Evolutionary conservation across 768 basidiomycete species (phyloP).

Genomic region (Tremella yokohamensis): DNA sequence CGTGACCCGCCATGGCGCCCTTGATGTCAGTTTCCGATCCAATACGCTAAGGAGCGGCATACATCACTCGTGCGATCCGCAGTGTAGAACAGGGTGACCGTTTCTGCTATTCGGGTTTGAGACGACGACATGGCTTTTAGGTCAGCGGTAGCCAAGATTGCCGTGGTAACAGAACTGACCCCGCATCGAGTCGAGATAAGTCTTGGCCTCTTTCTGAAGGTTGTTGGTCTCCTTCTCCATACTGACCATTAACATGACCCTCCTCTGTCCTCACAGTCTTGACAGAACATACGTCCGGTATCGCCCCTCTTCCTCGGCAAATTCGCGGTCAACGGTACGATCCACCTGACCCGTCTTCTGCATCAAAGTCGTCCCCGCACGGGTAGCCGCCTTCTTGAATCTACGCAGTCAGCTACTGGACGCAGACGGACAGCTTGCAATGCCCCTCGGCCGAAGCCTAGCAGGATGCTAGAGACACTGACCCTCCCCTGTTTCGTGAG

Average conservation of each 20-base stretch:
- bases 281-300: slow-evolving; percentile 64
- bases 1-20: slow-evolving; percentile 93
- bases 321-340: slow-evolving; percentile 88
- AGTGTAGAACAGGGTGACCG: slow-evolving; percentile 83
- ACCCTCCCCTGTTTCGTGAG: slow-evolving; percentile 27
- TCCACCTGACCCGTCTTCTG: slow-evolving; percentile 99
- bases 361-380: slow-evolving; percentile 87
- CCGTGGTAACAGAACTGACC: slow-evolving; percentile 55
- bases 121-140: slow-evolving; percentile 83
- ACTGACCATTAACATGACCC: slow-evolving; percentile 53
- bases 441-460: not conserved
- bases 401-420: slow-evolving; percentile 42
- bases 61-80: slow-evolving; percentile 56
- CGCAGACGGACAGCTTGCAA: not conserved
- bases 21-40: slow-evolving; percentile 13
- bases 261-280: not conserved
- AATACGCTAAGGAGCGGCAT: slow-evolving; percentile 6
- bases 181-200: slow-evolving; percentile 90
- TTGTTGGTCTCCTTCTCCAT: slow-evolving; percentile 94
- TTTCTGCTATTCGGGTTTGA: slow-evolving; percentile 89
- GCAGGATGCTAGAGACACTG: not conserved
- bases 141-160: slow-evolving; percentile 3
- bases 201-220: slow-evolving; percentile 92
- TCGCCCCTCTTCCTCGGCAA: slow-evolving; percentile 84
- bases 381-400: slow-evolving; percentile 88